Base-by-base conservation (phyloP, 2,329 filamentous ascomycete species). In the Aspergillus floridensis region DNA sequence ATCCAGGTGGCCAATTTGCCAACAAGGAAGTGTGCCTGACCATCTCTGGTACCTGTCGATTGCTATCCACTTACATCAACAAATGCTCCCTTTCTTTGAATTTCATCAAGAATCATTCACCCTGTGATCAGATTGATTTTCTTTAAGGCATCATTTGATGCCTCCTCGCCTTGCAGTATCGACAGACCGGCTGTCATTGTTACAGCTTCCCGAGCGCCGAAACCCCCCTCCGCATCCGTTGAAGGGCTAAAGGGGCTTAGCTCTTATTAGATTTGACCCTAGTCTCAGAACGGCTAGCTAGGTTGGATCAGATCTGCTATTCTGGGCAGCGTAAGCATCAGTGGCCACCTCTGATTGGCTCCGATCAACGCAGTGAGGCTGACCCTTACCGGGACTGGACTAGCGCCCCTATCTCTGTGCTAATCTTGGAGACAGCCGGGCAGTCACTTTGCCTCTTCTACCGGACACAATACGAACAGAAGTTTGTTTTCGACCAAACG, bases 241-340 rank as follows among this genome's bases (percentile, higher is more conserved):
- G 19, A 55, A 55, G 41, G 19, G 44, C 41, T 29, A 38, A 44
- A 41, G 38, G 41, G 41, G 52, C 52, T 55, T 55, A 55, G 41
- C 53, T 47, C 31, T 46, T 26, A 54, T 54, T 29, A 54, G 41
- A 16, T n/a, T 16, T 6, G 24, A 3, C 41, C 8, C 53, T 48
- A 55, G 44, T 11, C 53, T 6, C 2, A 7, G 22, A 11, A 4
- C 26, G 26, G 24, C 11, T 55, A 55, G 53, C 24, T 12, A 7
- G 11, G 12, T 41, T 31, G 53, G n/a, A 19, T 47, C 53, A 22
- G 52, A 54, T 54, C 52, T 54, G 52, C 52, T 54, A 54, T 54
- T 54, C 38, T 55, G 31, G 26, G 53, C 53, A n/a, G 38, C 16
- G n/a, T 19, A 44, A 46, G 52, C 38, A 22, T 38, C 16, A n/a